Evolutionary conservation across 2,329 filamentous ascomycete genomes (phyloP).

Genomic region (Xylogone sp.): DNA sequence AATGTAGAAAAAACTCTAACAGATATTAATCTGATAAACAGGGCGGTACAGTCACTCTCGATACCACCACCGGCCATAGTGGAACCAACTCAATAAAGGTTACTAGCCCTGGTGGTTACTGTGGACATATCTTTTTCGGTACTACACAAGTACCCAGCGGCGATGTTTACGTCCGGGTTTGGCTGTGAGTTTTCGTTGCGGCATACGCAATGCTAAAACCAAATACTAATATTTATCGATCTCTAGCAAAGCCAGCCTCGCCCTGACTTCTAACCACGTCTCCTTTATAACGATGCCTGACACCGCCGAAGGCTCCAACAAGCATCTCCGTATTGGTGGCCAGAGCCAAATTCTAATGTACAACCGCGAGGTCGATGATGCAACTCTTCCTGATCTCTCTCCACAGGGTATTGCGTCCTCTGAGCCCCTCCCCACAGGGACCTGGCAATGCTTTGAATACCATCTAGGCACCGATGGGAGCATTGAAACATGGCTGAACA

Average conservation of each 20-base stretch:
- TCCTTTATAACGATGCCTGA: conserved; percentile 63
- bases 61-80: conserved; percentile 52
- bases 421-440: conserved; percentile 42
- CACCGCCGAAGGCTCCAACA: conserved; percentile 48
- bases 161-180: conserved; percentile 54
- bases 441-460: conserved; percentile 60
- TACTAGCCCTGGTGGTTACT: conserved; percentile 49
- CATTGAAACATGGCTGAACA: conserved; percentile 59
- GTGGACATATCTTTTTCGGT: conserved; percentile 58
- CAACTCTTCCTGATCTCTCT: conserved; percentile 57
- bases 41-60: conserved; percentile 50
- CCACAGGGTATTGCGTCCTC: conserved; percentile 55
- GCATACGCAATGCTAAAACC: conserved; percentile 2
- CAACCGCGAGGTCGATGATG: conserved; percentile 60
- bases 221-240: conserved; percentile 16
- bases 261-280: conserved; percentile 56
- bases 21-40: conserved; percentile 1
- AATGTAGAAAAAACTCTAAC: background rate
- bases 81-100: conserved; percentile 53
- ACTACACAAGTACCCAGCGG: conserved; percentile 52
- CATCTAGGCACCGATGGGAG: conserved; percentile 54
- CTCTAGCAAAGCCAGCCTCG: conserved; percentile 49
- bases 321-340: conserved; percentile 59
- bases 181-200: conserved; percentile 42
- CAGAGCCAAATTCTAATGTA: conserved; percentile 60